phyloP scores from a whole-genome alignment of 2,329 filamentous ascomycete genomes.

The Fusarium equiseti region DNA sequence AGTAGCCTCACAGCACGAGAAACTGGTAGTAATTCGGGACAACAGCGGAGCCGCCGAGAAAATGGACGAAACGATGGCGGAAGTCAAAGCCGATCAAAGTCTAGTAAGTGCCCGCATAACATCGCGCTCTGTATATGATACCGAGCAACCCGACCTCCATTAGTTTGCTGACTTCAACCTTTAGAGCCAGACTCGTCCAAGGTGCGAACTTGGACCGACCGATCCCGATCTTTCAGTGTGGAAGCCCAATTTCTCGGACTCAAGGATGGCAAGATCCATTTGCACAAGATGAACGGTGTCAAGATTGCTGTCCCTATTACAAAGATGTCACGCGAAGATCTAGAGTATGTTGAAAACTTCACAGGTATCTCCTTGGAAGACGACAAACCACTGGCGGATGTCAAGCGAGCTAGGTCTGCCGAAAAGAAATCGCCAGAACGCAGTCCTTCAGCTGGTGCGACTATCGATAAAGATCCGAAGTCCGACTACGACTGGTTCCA shows the following conservation, averaged over 20 bases:
- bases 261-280: slow-evolving; percentile 95
- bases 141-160: background rate
- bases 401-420: slow-evolving; percentile 67
- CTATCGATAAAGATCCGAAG: slow-evolving; percentile 70
- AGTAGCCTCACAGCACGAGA: slow-evolving; percentile 80
- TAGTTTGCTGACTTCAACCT: slow-evolving; percentile 22
- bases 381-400: slow-evolving; percentile 90
- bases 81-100: slow-evolving; percentile 70
- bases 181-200: slow-evolving; percentile 85
- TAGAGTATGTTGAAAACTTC: slow-evolving; percentile 91
- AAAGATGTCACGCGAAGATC: slow-evolving; percentile 95
- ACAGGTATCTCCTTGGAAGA: slow-evolving; percentile 94
- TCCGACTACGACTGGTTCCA: slow-evolving; percentile 98
- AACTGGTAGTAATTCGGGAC: slow-evolving; percentile 73
- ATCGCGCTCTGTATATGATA: background rate
- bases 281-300: slow-evolving; percentile 97
- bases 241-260: slow-evolving; percentile 96
- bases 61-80: slow-evolving; percentile 70
- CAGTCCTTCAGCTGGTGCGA: slow-evolving; percentile 66
- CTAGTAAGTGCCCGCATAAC: slow-evolving; percentile 70
- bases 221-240: slow-evolving; percentile 95
- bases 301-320: slow-evolving; percentile 96
- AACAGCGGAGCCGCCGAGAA: slow-evolving; percentile 79
- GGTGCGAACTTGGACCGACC: slow-evolving; percentile 93
- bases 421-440: slow-evolving; percentile 45